phyloP scores from a whole-genome alignment of 2,329 filamentous ascomycete species.

The Ascochyta fabae region DNA sequence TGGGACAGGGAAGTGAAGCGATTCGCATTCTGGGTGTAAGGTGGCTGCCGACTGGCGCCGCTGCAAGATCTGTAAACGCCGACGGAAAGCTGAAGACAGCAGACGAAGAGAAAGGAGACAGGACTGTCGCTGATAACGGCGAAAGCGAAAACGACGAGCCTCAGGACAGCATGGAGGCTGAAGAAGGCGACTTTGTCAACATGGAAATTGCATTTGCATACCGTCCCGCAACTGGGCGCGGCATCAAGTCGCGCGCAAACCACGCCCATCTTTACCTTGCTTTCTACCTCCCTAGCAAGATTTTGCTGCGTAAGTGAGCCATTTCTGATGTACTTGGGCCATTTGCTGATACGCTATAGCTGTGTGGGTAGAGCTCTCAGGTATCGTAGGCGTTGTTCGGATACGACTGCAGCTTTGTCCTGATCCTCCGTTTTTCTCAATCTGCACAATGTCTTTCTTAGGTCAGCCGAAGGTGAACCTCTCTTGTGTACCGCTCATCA shows the following conservation, averaged over 20 bases:
- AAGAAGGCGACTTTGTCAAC: constrained; percentile 80
- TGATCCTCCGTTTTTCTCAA: constrained; percentile 77
- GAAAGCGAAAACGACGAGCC: constrained; percentile 48
- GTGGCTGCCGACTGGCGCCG: constrained; percentile 75
- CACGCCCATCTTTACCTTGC: constrained; percentile 76
- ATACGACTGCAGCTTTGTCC: constrained; percentile 75
- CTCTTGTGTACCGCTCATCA: constrained; percentile 73
- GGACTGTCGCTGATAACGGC: constrained; percentile 56
- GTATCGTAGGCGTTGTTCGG: constrained; percentile 73
- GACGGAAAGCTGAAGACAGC: constrained; percentile 63
- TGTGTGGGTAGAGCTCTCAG: constrained; percentile 77
- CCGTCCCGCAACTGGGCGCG: constrained; percentile 66
- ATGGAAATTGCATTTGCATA: constrained; percentile 78
- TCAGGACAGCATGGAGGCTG: constrained; percentile 67
- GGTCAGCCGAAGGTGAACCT: constrained; percentile 76
- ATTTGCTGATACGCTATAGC: constrained; percentile 49
- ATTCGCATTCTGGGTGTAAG: constrained; percentile 73
- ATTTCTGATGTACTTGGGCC: background rate
- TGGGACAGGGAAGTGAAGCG: constrained; percentile 76
- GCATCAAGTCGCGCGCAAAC: constrained; percentile 67
- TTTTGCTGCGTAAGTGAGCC: constrained; percentile 56
- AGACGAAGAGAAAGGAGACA: constrained; percentile 57
- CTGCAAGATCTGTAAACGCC: constrained; percentile 64
- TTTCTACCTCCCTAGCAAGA: constrained; percentile 68
- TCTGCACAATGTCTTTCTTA: constrained; percentile 76